Conservation (phyloP, 306 rosid species). For the Carpinus fangiana region DNA sequence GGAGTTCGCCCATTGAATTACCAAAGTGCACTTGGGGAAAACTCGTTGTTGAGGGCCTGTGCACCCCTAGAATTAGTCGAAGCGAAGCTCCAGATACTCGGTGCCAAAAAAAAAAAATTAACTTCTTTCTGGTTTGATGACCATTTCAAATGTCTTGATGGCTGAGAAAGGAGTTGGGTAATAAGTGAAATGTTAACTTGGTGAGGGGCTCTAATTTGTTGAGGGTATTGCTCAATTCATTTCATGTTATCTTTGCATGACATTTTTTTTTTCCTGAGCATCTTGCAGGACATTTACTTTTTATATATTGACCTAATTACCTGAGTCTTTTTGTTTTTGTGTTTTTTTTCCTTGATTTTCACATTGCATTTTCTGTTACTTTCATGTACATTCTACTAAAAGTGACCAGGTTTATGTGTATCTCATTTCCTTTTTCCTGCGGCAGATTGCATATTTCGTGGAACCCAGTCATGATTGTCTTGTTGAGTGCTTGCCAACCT, state of each 20-base stretch:
- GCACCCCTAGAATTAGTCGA: too few species aligned
- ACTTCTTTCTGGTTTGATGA: background rate
- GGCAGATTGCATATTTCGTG: conserved; percentile 80
- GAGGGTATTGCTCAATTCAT: background rate
- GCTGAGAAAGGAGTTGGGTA: background rate
- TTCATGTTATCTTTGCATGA: background rate
- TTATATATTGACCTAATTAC: background rate
- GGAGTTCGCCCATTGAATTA: too few species aligned
- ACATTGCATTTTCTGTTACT: conserved; percentile 3
- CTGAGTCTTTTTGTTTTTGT: background rate
- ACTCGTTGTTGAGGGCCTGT: too few species aligned
- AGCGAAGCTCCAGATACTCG: too few species aligned
- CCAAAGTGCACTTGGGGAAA: too few species aligned
- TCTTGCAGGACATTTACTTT: background rate
- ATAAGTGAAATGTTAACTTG: background rate
- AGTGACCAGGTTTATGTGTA: background rate
- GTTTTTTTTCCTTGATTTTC: background rate
- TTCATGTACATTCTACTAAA: background rate
- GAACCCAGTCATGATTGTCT: conserved; percentile 86
- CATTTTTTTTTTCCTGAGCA: too few species aligned
- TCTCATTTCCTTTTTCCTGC: conserved; percentile 24
- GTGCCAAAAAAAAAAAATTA: background rate
- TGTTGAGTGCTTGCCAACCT: conserved; percentile 84
- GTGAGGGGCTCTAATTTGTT: background rate
- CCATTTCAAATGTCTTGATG: background rate